These are phyloP conservation scores for Otatea glauca DNA, from an alignment of 176 grass and related monocot genomes.

Conservation along the genomic window DNA sequence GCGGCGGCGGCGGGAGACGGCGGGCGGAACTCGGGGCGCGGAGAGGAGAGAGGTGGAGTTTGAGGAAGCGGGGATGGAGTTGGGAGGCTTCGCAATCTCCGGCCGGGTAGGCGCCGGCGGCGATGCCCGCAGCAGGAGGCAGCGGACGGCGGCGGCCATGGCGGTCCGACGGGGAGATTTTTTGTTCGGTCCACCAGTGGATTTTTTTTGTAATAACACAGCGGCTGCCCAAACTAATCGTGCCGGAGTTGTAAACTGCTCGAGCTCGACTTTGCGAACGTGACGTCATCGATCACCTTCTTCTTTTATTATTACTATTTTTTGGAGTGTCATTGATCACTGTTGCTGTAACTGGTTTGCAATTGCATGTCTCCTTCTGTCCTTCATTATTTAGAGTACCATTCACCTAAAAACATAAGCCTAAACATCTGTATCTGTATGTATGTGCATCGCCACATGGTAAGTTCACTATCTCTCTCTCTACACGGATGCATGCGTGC, in stretches of 20 bases:
- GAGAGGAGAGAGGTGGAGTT: not conserved
- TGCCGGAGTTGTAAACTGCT: not conserved
- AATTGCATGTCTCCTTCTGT: not conserved
- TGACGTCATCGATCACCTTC: not conserved
- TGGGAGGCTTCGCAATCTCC: not conserved
- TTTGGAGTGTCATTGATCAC: too few species aligned
- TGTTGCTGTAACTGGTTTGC: not conserved
- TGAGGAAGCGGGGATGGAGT: conserved; percentile 12
- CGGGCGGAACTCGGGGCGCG: not conserved
- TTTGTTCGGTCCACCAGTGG: conserved; percentile 27
- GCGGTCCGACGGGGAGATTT: not conserved
- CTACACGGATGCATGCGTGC: too few species aligned
- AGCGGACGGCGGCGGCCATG: conserved; percentile 40
- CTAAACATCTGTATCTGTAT: too few species aligned
- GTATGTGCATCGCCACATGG: too few species aligned
- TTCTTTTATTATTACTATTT: too few species aligned
- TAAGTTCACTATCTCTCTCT: too few species aligned
- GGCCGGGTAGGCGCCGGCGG: not conserved
- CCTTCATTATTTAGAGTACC: too few species aligned
- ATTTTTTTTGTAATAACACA: not conserved
- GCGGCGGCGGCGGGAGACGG: not conserved
- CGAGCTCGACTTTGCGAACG: not conserved
- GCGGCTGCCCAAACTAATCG: not conserved
- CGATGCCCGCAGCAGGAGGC: conserved; percentile 15
- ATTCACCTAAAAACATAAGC: too few species aligned